A percentile compares a stretch with the other conserved stretches of the same genome.
Conservation (phyloP, 116 monocot genomes). For the Papilionanthe hybrid region DNA sequence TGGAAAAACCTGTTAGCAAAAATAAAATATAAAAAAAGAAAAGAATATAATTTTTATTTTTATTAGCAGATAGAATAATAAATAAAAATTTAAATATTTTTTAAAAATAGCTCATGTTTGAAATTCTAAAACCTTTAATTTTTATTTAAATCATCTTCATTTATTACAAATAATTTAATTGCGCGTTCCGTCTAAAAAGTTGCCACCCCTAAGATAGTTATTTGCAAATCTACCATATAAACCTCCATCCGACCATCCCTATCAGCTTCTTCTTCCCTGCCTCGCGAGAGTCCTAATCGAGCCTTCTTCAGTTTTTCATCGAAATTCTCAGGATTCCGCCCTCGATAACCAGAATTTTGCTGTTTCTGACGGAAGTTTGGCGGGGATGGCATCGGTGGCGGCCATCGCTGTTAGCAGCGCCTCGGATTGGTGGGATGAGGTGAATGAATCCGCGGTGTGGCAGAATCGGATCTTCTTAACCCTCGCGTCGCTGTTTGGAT, state of each 20-base stretch:
- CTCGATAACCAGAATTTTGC: neutral
- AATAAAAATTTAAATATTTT: too few species aligned
- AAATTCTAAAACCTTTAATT: too few species aligned
- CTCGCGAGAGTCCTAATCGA: neutral
- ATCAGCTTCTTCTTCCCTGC: neutral
- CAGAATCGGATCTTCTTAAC: conserved; percentile 79
- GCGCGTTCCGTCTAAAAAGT: too few species aligned
- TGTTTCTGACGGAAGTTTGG: neutral
- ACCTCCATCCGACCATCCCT: neutral
- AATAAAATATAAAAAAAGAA: too few species aligned
- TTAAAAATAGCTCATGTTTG: too few species aligned
- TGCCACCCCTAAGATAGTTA: too few species aligned
- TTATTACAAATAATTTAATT: too few species aligned
- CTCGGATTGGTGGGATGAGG: conserved; percentile 59
- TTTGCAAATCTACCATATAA: too few species aligned
- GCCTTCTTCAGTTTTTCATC: neutral
- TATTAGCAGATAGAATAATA: too few species aligned
- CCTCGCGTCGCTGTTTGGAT: conserved; percentile 64
- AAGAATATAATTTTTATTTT: too few species aligned
- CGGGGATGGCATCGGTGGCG: conserved; percentile 18
- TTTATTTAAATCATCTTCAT: too few species aligned
- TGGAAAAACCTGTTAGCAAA: too few species aligned
- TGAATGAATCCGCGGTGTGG: conserved; percentile 58
- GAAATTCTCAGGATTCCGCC: neutral
- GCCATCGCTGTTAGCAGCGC: conserved; percentile 27